These are phyloP conservation scores for Aegilops longissima DNA, from an alignment of 176 grass and related monocot genomes.

Conservation along the genomic window DNA sequence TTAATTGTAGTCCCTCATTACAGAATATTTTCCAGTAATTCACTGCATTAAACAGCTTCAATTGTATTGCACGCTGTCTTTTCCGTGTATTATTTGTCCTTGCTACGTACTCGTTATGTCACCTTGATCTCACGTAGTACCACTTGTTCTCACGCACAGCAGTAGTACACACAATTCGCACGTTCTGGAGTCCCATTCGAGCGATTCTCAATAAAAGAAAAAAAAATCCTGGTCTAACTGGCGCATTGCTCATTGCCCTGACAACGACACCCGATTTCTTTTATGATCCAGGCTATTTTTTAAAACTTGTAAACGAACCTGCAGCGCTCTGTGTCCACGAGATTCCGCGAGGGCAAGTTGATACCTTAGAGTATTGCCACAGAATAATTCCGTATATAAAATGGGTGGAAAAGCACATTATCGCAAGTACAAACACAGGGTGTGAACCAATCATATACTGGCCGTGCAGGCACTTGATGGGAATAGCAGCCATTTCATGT, in stretches of 20 bases:
- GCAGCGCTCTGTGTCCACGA: slow-evolving; percentile 10
- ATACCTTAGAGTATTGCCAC: slow-evolving; percentile 35
- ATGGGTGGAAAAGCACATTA: slow-evolving; percentile 9
- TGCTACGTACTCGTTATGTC: background rate
- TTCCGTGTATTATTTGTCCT: background rate
- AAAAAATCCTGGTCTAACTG: background rate
- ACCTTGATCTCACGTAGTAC: background rate
- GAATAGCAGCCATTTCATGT: slow-evolving; percentile 23
- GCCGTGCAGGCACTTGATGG: background rate
- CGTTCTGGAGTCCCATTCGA: background rate
- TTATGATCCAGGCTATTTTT: background rate
- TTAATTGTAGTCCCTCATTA: background rate
- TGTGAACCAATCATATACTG: slow-evolving; percentile 35
- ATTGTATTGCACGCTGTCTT: background rate
- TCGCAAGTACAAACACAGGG: slow-evolving; percentile 43
- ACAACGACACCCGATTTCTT: slow-evolving; percentile 18
- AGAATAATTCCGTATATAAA: slow-evolving; percentile 14
- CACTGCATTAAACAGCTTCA: too few species aligned
- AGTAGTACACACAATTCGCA: background rate
- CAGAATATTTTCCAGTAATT: too few species aligned
- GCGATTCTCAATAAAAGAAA: background rate
- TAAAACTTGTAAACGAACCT: background rate
- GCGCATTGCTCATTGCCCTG: background rate
- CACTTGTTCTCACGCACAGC: background rate
- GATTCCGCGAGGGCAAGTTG: slow-evolving; percentile 43